phyloP scores from a whole-genome alignment of 2,329 filamentous ascomycete genomes.

The Acephala macrosclerotiorum region DNA sequence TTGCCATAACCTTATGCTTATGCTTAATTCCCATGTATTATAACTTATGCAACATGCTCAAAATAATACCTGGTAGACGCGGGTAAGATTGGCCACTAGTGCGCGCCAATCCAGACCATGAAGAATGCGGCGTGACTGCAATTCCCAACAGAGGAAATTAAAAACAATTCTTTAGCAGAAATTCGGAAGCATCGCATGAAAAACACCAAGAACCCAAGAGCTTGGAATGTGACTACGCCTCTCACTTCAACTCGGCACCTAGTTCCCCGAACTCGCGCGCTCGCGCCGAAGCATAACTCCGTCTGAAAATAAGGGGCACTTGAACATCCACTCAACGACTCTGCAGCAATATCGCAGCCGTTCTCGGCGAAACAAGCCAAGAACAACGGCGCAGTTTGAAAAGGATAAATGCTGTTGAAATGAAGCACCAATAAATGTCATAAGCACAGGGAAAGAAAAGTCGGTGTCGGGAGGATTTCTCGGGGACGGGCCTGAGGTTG shows the following conservation, averaged over 20 bases:
- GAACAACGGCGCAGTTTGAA: neutral
- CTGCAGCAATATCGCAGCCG: neutral
- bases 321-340: neutral
- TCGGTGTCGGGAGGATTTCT: constrained; percentile 2
- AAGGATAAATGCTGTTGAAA: neutral
- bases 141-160: neutral
- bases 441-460: constrained; percentile 4
- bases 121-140: neutral
- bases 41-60: neutral
- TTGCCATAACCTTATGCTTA: neutral
- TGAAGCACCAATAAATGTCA: neutral
- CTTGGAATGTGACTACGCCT: constrained; percentile 7
- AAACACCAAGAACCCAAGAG: neutral
- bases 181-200: neutral
- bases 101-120: neutral
- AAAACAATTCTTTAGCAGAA: neutral
- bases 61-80: neutral
- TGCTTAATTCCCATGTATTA: constrained; percentile 1
- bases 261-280: neutral
- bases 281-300: neutral
- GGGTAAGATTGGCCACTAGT: neutral
- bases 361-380: constrained; percentile 1
- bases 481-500: neutral
- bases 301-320: neutral
- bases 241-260: neutral